Conservation (phyloP, 2,329 filamentous ascomycete genomes). For the Arthrobotrys sphaeroides region DNA sequence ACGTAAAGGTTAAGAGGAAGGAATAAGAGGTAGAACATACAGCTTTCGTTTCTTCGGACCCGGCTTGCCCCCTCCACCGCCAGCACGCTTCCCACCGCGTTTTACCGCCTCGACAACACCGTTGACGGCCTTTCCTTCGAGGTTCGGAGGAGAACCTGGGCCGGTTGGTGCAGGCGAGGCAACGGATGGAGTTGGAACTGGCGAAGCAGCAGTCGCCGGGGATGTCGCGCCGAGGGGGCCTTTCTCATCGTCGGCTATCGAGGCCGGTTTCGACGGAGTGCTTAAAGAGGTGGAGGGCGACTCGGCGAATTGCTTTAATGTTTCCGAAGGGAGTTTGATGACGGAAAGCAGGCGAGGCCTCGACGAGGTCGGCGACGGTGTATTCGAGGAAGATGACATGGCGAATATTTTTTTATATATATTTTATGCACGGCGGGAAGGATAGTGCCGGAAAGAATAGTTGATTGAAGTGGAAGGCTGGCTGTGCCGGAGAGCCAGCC, state of each 20-base stretch:
- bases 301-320: conserved; percentile 65
- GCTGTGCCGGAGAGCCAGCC: conserved; percentile 33
- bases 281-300: conserved; percentile 61
- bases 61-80: conserved; percentile 74
- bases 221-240: conserved; percentile 62
- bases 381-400: conserved; percentile 41
- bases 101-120: conserved; percentile 71
- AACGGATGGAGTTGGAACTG: conserved; percentile 58
- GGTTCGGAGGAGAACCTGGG: conserved; percentile 39
- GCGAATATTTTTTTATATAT: neutral
- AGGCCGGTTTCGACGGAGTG: conserved; percentile 63
- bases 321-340: conserved; percentile 66
- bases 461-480: conserved; percentile 31
- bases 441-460: neutral
- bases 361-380: conserved; percentile 57
- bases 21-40: conserved; percentile 69
- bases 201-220: conserved; percentile 60
- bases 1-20: neutral
- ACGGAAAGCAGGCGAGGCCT: conserved; percentile 64
- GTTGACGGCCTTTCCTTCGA: conserved; percentile 64
- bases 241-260: conserved; percentile 61
- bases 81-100: conserved; percentile 68
- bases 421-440: conserved; percentile 1
- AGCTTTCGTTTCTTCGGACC: conserved; percentile 93
- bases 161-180: conserved; percentile 47